A percentile compares a stretch with the other conserved stretches of the same genome.
Evolutionary conservation across 106 monocot genomes (phyloP).

Genomic region (Allium fistulosum): DNA sequence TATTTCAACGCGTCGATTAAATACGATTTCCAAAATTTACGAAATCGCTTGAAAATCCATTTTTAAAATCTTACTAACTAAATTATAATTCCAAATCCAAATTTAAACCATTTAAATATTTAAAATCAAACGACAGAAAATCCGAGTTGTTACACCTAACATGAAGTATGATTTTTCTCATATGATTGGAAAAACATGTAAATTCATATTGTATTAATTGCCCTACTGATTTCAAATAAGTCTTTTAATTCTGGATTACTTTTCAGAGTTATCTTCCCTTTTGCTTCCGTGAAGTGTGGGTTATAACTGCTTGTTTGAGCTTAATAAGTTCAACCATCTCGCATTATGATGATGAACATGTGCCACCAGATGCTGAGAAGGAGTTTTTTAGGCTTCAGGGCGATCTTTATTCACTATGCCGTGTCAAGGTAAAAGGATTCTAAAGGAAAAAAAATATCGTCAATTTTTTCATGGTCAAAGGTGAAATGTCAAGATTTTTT

Average conservation of each 20-base stretch:
- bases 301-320: conserved; percentile 75
- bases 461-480: not conserved
- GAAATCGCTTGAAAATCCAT: too few species aligned
- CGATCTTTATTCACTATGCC: conserved; percentile 83
- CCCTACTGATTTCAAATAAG: not conserved
- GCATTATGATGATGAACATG: conserved; percentile 28
- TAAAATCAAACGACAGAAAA: too few species aligned
- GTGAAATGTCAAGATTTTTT: too few species aligned
- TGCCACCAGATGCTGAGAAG: conserved; percentile 68
- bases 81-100: too few species aligned
- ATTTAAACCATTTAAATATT: too few species aligned
- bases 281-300: conserved; percentile 96
- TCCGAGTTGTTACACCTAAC: too few species aligned
- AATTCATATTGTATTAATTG: not conserved
- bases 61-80: too few species aligned
- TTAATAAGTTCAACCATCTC: conserved; percentile 66
- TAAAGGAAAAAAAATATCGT: too few species aligned
- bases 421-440: conserved; percentile 64
- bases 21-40: too few species aligned
- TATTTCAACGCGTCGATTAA: too few species aligned
- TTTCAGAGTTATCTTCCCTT: conserved; percentile 75
- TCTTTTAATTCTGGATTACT: conserved; percentile 5
- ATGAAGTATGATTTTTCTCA: conserved; percentile 54
- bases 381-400: conserved; percentile 85
- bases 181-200: not conserved